A percentile compares a stretch with the other conserved stretches of the same genome.
Evolutionary conservation across 2,329 filamentous ascomycete genomes (phyloP).

Genomic region (Trematosphaeria pertusa): DNA sequence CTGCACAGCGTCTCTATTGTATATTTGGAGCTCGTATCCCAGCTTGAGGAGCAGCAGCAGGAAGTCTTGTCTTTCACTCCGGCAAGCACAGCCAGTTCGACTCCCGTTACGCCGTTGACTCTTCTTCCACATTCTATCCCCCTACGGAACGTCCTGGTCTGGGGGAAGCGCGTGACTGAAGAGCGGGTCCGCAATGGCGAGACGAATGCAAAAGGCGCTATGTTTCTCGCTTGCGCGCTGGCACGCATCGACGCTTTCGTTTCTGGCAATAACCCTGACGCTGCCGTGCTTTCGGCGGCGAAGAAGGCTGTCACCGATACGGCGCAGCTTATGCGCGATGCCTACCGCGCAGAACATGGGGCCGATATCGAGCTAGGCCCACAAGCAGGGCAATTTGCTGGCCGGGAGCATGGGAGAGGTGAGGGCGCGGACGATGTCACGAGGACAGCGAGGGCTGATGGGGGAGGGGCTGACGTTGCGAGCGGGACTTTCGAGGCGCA

Average conservation of each 20-base stretch:
- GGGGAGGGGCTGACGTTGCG: background rate
- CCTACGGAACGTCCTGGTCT: slow-evolving; percentile 18
- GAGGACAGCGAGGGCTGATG: background rate
- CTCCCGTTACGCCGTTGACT: background rate
- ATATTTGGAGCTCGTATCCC: slow-evolving; percentile 29
- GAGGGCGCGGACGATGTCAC: slow-evolving; percentile 15
- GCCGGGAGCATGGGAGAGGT: slow-evolving; percentile 18
- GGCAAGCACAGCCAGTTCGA: background rate
- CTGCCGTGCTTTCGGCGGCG: slow-evolving; percentile 26
- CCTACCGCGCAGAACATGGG: slow-evolving; percentile 27
- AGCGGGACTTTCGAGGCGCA: slow-evolving; percentile 1
- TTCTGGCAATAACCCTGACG: slow-evolving; percentile 20
- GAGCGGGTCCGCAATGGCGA: slow-evolving; percentile 31
- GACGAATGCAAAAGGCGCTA: slow-evolving; percentile 31
- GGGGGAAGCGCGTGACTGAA: slow-evolving; percentile 13
- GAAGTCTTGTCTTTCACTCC: slow-evolving; percentile 17
- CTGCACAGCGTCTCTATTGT: slow-evolving; percentile 31
- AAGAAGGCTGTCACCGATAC: slow-evolving; percentile 20
- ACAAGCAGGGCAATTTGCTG: slow-evolving; percentile 3
- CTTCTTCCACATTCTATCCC: slow-evolving; percentile 20
- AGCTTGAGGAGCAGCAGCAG: slow-evolving; percentile 27
- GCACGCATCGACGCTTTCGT: slow-evolving; percentile 34
- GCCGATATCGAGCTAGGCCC: slow-evolving; percentile 26
- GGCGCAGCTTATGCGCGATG: slow-evolving; percentile 20
- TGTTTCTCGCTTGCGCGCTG: slow-evolving; percentile 26